Base-by-base conservation (phyloP, 2,329 filamentous ascomycete genomes). In the Chaetomium strumarium region DNA sequence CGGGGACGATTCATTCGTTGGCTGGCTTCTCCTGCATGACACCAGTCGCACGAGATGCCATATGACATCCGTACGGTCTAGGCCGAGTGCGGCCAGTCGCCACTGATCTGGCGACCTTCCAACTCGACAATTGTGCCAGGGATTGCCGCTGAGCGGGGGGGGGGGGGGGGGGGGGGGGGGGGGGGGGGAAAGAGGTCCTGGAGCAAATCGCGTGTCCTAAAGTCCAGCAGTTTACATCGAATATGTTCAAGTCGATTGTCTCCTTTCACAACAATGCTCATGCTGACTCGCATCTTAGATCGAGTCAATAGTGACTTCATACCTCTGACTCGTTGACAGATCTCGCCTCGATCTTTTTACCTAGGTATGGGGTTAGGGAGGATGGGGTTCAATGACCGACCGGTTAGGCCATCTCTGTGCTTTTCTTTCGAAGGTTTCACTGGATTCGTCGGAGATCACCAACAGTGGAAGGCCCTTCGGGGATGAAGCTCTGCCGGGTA, bases 1-100 rank as follows among this genome's bases (percentile, higher is more conserved):
- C 36, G 3, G 8, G 3, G 41, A 60, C 52, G 55, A 61, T 55
- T 59, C 58, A 55, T 52, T 57, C 46, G 59, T 58, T 61, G 57
- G 59, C 62, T 58, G 58, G 58, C 57, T 53, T 20, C 41, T 55
- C 46, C 55, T 59, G 57, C 57, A 60, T 58, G 50, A 54, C 48
- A 24, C 55, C 49, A 17, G 51, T 56, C 49, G 54, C 54, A 63
- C 57, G 57, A 59, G 56, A 46, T 56, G 48, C 51, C 50, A 46
- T 50, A 51, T 55, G 51, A 51, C 54, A 57, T 34, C 53, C 38
- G 47, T 33, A 52, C 45, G 36, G 49, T 34, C 46, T 8, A 42
- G 41, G 31, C 45, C 36, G 36, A 20, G 9, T 42, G 33, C n/a
- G 20, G 17, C 20, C 34, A 46, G 14, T 12, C 11, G 11, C 33